A percentile compares a stretch with the other conserved stretches of the same genome.
These are phyloP conservation scores for Vitis amurensis DNA, from an alignment of 164 flowering plant species.

Conservation along the genomic window DNA sequence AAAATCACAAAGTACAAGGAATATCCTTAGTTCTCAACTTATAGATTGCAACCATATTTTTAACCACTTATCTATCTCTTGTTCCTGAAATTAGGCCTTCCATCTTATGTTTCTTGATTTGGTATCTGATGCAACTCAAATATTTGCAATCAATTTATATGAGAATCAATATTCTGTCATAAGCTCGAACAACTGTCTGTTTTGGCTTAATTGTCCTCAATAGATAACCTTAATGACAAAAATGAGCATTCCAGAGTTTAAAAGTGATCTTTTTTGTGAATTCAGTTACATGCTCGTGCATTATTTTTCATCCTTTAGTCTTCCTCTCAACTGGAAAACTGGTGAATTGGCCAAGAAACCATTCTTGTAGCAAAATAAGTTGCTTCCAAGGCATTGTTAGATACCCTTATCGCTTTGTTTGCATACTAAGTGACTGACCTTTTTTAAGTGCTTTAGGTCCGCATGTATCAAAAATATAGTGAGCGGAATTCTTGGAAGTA, in stretches of 20 bases:
- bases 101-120: background rate
- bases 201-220: too few species aligned
- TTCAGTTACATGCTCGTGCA: too few species aligned
- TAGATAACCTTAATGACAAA: too few species aligned
- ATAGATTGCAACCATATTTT: too few species aligned
- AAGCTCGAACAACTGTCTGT: too few species aligned
- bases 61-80: background rate
- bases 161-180: too few species aligned
- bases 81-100: background rate
- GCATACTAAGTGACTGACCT: background rate
- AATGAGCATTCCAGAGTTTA: too few species aligned
- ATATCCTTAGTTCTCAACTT: background rate
- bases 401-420: background rate
- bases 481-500: constrained; percentile 79
- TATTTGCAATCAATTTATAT: background rate
- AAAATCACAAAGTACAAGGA: background rate
- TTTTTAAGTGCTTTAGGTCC: constrained; percentile 53
- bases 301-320: too few species aligned
- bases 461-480: constrained; percentile 87
- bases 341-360: too few species aligned
- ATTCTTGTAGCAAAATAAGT: too few species aligned
- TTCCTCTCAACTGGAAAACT: too few species aligned
- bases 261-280: too few species aligned
- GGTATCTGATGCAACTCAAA: background rate
- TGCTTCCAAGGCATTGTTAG: background rate